Evolutionary conservation across 371 early-diverging fungal species (phyloP).

Genomic region (Phascolomyces articulosus): DNA sequence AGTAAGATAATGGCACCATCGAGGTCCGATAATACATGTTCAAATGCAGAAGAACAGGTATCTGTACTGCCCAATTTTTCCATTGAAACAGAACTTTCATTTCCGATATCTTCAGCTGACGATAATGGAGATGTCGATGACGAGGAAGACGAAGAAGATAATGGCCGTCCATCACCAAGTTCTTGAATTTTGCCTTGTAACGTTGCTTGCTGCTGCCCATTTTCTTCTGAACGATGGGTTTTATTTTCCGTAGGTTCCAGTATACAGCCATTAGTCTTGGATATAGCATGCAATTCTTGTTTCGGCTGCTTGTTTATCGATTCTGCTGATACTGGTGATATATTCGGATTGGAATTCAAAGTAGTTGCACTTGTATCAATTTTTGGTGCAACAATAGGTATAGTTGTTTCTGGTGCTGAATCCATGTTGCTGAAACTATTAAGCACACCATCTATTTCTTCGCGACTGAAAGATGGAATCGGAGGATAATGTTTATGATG

Average conservation of each 20-base stretch:
- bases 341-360: no score
- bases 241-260: no score
- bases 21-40: conserved; percentile 29
- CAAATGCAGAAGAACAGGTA: background rate
- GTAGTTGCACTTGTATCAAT: background rate
- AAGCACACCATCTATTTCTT: background rate
- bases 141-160: no score
- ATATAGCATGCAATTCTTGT: no score
- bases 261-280: no score
- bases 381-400: conserved; percentile 4
- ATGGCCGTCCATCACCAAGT: background rate
- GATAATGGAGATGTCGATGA: background rate
- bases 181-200: no score
- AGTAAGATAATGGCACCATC: conserved; percentile 35
- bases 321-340: background rate
- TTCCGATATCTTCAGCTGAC: background rate
- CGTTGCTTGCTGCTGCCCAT: no score
- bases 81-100: background rate
- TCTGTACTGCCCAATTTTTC: background rate
- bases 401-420: background rate
- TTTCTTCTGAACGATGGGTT: no score
- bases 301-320: no score
- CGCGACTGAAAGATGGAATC: background rate
- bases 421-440: background rate
- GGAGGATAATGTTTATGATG: background rate